A percentile compares a stretch with the other conserved stretches of the same genome.
Conservation (phyloP, 2,329 filamentous ascomycete species). For the Phaeomoniella chlamydospora region DNA sequence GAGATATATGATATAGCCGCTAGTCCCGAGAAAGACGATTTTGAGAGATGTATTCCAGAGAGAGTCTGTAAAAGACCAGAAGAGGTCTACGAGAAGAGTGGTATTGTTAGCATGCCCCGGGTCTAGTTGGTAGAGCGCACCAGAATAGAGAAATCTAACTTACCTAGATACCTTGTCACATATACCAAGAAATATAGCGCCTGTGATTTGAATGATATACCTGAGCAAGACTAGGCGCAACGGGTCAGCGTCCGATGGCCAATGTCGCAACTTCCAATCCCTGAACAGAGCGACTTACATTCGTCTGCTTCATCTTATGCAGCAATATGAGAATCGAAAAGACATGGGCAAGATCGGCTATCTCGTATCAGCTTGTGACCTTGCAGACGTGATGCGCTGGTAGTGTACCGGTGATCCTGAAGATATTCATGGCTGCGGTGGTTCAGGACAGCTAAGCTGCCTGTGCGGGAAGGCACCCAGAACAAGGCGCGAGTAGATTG, state of each 20-base stretch:
- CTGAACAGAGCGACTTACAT: slow-evolving; percentile 43
- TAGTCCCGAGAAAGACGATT: slow-evolving; percentile 79
- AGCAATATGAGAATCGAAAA: slow-evolving; percentile 86
- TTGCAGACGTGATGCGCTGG: no score
- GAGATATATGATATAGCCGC: slow-evolving; percentile 89
- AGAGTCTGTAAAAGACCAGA: slow-evolving; percentile 66
- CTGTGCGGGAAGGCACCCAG: no score
- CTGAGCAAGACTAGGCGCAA: slow-evolving; percentile 64
- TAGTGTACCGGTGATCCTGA: background rate
- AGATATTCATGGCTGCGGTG: background rate
- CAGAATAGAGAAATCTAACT: slow-evolving; percentile 5
- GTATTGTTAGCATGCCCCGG: background rate
- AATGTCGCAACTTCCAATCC: background rate
- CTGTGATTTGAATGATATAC: slow-evolving; percentile 98
- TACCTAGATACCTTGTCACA: slow-evolving; percentile 79
- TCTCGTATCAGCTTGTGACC: background rate
- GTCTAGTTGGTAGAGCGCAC: background rate
- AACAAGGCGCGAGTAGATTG: no score
- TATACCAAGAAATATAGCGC: slow-evolving; percentile 90
- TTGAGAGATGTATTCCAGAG: slow-evolving; percentile 94
- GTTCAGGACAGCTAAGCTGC: background rate
- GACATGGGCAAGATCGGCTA: slow-evolving; percentile 91
- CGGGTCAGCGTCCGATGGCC: slow-evolving; percentile 6
- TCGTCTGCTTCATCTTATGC: slow-evolving; percentile 90
- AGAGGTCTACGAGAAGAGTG: slow-evolving; percentile 48